Evolutionary conservation across 116 monocot species (phyloP).

Genomic region (Thalassia testudinum): DNA sequence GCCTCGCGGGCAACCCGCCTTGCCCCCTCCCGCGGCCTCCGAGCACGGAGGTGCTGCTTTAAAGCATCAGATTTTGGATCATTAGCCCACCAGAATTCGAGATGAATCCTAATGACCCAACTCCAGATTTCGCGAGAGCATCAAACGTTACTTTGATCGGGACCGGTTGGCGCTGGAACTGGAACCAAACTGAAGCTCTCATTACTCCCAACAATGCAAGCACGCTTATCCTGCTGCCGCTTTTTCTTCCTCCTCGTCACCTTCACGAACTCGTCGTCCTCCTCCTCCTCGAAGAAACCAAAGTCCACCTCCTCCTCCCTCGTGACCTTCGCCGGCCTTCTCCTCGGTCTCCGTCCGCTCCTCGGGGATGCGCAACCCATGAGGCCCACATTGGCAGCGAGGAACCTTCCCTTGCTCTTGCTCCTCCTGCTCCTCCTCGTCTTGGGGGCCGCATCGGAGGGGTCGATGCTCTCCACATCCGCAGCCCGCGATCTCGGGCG

Average conservation of each 20-base stretch:
- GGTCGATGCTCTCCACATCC: constrained; percentile 19
- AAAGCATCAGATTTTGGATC: no score
- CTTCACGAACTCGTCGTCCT: constrained; percentile 22
- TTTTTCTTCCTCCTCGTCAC: constrained; percentile 15
- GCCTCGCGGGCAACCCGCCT: constrained; percentile 3
- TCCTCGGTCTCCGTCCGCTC: constrained; percentile 28
- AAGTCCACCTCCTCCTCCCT: constrained; percentile 19
- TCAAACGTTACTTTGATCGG: neutral
- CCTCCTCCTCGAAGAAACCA: constrained; percentile 16
- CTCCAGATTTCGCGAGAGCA: neutral
- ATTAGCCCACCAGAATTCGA: neutral
- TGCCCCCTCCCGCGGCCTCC: no score
- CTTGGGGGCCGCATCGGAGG: constrained; percentile 5
- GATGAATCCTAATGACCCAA: neutral
- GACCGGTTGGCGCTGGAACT: neutral
- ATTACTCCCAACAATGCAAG: no score
- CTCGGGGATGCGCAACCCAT: constrained; percentile 35
- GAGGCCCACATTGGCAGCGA: neutral
- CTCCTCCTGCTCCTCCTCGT: no score
- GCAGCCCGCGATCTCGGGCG: constrained; percentile 6
- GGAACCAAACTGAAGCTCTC: neutral
- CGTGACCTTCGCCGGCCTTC: constrained; percentile 34
- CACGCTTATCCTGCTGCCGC: no score
- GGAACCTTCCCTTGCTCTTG: constrained; percentile 8
- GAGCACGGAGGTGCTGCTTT: no score